phyloP scores from a whole-genome alignment of 78 protist species.

The Dictyostelium brefeldianum region DNA sequence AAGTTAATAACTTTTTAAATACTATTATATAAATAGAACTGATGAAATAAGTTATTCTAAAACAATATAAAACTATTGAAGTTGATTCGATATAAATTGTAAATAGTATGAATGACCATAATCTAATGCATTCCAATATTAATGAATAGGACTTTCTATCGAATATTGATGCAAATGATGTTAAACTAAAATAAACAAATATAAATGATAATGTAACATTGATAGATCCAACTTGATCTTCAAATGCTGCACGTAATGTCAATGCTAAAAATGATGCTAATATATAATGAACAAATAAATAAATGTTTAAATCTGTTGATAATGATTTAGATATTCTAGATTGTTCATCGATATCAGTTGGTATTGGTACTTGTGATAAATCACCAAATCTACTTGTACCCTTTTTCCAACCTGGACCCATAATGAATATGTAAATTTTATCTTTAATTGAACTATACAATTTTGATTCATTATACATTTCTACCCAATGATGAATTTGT shows the following conservation, averaged over 20 bases:
- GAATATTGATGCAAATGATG: constrained; percentile 50
- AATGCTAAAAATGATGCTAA: neutral
- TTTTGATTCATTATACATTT: constrained; percentile 19
- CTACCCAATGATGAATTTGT: constrained; percentile 52
- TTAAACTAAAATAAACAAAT: constrained; percentile 38
- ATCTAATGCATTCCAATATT: constrained; percentile 7
- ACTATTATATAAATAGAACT: neutral
- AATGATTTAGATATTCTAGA: neutral
- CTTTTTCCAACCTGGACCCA: constrained; percentile 56
- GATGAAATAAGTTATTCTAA: constrained; percentile 24
- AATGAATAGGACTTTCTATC: constrained; percentile 42
- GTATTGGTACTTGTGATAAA: constrained; percentile 3
- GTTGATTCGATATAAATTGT: neutral
- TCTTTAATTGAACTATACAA: neutral
- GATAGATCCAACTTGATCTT: constrained; percentile 1
- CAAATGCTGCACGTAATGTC: neutral
- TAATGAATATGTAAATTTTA: neutral
- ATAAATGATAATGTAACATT: constrained; percentile 12
- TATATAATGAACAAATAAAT: constrained; percentile 36
- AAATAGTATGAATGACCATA: neutral
- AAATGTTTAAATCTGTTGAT: neutral
- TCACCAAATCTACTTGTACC: constrained; percentile 34
- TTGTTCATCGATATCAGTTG: constrained; percentile 11
- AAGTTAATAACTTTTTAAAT: neutral
- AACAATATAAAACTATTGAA: neutral